phyloP scores from a whole-genome alignment of 2,329 filamentous ascomycete genomes.

The Paradendryphiella salina region DNA sequence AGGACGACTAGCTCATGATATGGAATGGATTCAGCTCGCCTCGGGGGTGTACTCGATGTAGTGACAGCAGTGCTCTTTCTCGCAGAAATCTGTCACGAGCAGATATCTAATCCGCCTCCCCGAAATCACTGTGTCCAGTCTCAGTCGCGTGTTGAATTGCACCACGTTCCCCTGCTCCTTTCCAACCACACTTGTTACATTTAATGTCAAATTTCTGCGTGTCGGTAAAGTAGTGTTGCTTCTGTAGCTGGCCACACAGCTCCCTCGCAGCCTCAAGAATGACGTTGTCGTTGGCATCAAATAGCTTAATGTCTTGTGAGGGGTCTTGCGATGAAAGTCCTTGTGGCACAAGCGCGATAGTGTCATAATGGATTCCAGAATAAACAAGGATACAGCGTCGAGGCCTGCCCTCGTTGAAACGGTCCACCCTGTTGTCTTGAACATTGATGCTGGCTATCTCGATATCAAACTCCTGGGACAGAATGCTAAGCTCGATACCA shows the following conservation, averaged over 20 bases:
- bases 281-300: slow-evolving; percentile 61
- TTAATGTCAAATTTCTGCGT: slow-evolving; percentile 76
- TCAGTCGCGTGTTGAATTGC: slow-evolving; percentile 64
- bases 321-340: slow-evolving; percentile 63
- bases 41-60: neutral
- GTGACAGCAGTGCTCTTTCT: neutral
- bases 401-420: slow-evolving; percentile 71
- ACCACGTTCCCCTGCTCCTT: slow-evolving; percentile 67
- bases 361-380: slow-evolving; percentile 92
- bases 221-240: slow-evolving; percentile 84
- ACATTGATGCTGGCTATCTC: slow-evolving; percentile 88
- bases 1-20: neutral
- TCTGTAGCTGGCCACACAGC: slow-evolving; percentile 62
- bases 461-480: slow-evolving; percentile 81
- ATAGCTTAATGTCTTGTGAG: slow-evolving; percentile 78
- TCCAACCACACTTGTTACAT: slow-evolving; percentile 74
- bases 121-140: slow-evolving; percentile 54
- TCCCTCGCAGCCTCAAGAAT: slow-evolving; percentile 62
- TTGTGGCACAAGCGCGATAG: slow-evolving; percentile 71
- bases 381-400: slow-evolving; percentile 81
- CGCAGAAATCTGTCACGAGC: neutral
- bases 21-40: too few relatives aligned
- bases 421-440: slow-evolving; percentile 66
- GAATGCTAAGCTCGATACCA: slow-evolving; percentile 82
- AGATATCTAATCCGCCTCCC: slow-evolving; percentile 31